phyloP scores from a whole-genome alignment of 2,329 filamentous ascomycete genomes.

The Arthrocladium fulminans region DNA sequence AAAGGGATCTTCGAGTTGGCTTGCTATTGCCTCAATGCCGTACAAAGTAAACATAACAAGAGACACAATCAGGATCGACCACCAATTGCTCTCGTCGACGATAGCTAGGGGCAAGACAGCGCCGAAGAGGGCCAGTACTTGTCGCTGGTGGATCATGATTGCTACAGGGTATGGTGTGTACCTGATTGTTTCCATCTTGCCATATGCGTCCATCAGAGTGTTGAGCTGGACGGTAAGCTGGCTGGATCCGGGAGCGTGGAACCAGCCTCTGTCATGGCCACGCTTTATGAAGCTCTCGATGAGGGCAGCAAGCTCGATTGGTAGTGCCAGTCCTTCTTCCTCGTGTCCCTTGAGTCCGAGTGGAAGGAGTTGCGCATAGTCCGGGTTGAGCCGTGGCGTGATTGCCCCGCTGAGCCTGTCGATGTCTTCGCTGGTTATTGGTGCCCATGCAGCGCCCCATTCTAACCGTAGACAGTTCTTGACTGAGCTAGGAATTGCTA shows the following conservation, averaged over 20 bases:
- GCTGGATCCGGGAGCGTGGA: slow-evolving; percentile 50
- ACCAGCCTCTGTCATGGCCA: slow-evolving; percentile 49
- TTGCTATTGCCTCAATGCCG: slow-evolving; percentile 55
- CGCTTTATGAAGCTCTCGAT: slow-evolving; percentile 53
- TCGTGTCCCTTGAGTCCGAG: slow-evolving; percentile 46
- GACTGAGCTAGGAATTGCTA: slow-evolving; percentile 54
- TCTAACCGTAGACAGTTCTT: slow-evolving; percentile 58
- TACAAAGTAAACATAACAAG: slow-evolving; percentile 57
- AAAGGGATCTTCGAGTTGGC: slow-evolving; percentile 57
- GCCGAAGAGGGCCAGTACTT: slow-evolving; percentile 54
- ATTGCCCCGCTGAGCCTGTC: slow-evolving; percentile 21
- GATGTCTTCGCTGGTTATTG: slow-evolving; percentile 26
- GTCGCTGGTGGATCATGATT: slow-evolving; percentile 56
- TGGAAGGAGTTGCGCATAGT: slow-evolving; percentile 45
- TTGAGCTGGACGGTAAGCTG: slow-evolving; percentile 53
- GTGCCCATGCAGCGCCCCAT: slow-evolving; percentile 44
- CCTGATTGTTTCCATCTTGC: slow-evolving; percentile 56
- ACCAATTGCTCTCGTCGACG: slow-evolving; percentile 56
- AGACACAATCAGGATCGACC: slow-evolving; percentile 49
- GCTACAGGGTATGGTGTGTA: slow-evolving; percentile 57
- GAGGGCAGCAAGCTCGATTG: slow-evolving; percentile 52
- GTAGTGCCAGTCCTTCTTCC: slow-evolving; percentile 50
- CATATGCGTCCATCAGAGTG: slow-evolving; percentile 49
- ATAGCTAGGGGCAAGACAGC: slow-evolving; percentile 55
- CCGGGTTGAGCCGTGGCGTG: slow-evolving; percentile 31